Conservation (phyloP, 352 stramenopile species). For the Globisporangium cylindrosporum region DNA sequence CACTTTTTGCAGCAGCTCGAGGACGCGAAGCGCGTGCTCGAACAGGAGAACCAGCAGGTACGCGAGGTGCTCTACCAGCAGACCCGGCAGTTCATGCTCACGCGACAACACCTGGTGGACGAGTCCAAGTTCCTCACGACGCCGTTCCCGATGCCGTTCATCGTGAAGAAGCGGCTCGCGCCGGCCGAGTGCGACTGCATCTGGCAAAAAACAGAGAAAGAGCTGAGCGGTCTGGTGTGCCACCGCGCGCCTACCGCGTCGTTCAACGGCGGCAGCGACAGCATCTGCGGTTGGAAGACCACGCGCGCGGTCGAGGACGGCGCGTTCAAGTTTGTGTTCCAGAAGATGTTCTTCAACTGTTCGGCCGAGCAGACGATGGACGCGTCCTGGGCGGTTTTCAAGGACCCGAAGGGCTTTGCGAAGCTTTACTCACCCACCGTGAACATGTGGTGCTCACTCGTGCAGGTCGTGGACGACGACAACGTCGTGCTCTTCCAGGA, state of each 20-base stretch:
- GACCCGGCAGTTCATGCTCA: conserved; percentile 15
- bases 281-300: conserved; percentile 17
- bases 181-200: conserved; percentile 14
- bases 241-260: not conserved
- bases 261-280: not conserved
- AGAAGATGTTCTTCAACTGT: conserved; percentile 13
- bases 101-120: conserved; percentile 10
- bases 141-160: conserved; percentile 15
- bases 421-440: conserved; percentile 17
- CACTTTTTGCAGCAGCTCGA: conserved; percentile 12
- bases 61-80: conserved; percentile 12
- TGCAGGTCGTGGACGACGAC: conserved; percentile 18
- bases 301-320: conserved; percentile 17
- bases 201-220: conserved; percentile 15
- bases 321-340: conserved; percentile 20
- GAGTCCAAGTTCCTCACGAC: conserved; percentile 6
- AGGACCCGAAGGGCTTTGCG: conserved; percentile 12
- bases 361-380: conserved; percentile 5
- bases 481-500: conserved; percentile 24
- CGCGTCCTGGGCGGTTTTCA: conserved; percentile 14
- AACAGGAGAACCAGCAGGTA: conserved; percentile 14
- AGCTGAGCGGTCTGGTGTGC: conserved; percentile 6
- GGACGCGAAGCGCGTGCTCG: conserved; percentile 1
- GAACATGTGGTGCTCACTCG: conserved; percentile 18
- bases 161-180: conserved; percentile 15